Percentiles rank a stretch among this genome's conserved stretches.
phyloP scores from a whole-genome alignment of 1,284 basidiomycete genomes.

The Ganoderma boninense region DNA sequence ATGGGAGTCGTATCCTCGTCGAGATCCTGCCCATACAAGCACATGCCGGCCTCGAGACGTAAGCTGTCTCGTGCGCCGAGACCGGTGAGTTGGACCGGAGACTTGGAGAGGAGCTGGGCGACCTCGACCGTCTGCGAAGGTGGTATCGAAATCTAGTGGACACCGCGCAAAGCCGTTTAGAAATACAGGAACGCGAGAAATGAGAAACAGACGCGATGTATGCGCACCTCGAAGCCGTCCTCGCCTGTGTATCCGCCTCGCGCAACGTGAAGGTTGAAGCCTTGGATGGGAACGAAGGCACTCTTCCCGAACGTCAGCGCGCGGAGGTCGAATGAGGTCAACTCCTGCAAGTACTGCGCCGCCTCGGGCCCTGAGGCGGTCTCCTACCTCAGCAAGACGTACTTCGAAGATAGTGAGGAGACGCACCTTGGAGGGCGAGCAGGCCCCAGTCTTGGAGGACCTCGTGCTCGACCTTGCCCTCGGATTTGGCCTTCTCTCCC shows the following conservation, averaged over 20 bases:
- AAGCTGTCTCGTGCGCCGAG: constrained; percentile 94
- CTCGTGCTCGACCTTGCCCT: constrained; percentile 80
- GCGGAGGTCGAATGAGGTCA: constrained; percentile 79
- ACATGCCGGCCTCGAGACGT: constrained; percentile 97
- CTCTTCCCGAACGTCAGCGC: constrained; percentile 84
- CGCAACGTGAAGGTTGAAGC: constrained; percentile 88
- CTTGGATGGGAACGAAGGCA: constrained; percentile 79
- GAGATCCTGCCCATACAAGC: constrained; percentile 94
- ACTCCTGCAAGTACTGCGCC: constrained; percentile 76
- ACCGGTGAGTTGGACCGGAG: constrained; percentile 87
- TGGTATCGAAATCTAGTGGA: constrained; percentile 85
- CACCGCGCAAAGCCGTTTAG: constrained; percentile 4
- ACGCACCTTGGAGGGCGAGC: constrained; percentile 86
- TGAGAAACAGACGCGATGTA: neutral
- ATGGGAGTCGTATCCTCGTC: constrained; percentile 89
- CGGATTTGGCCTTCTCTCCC: constrained; percentile 53
- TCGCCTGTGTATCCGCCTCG: constrained; percentile 99
- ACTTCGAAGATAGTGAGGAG: neutral
- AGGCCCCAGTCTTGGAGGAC: constrained; percentile 89
- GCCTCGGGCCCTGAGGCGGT: constrained; percentile 80
- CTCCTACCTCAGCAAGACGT: neutral
- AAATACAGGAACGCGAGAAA: neutral
- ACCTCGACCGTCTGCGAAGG: constrained; percentile 79
- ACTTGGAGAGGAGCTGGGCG: constrained; percentile 74
- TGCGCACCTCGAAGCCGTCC: constrained; percentile 92